Conservation (phyloP, 352 stramenopile species). For the Globisporangium emineosum region DNA sequence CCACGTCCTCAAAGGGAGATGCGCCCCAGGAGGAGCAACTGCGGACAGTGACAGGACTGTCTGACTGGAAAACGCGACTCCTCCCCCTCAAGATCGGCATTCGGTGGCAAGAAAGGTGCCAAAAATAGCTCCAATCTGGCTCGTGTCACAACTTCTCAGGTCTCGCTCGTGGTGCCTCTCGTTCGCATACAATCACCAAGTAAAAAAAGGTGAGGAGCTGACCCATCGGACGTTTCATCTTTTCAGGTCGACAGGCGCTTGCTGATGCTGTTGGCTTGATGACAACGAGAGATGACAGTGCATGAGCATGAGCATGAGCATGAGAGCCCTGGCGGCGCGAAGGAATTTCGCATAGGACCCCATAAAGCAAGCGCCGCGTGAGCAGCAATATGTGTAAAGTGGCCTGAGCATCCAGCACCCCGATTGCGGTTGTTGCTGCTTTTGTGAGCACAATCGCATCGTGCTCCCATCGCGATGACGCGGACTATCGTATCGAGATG, state of each 20-base stretch:
- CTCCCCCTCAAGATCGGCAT: neutral
- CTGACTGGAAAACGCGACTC: neutral
- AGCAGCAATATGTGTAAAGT: neutral
- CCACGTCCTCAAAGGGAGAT: slow-evolving; percentile 9
- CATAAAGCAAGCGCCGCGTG: too few species aligned
- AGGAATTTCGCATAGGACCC: neutral
- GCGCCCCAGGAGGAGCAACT: neutral
- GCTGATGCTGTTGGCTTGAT: neutral
- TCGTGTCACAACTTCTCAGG: slow-evolving; percentile 5
- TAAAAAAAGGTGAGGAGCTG: slow-evolving; percentile 2
- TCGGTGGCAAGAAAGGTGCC: slow-evolving; percentile 4
- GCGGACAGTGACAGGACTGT: neutral
- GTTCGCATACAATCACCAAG: slow-evolving; percentile 8
- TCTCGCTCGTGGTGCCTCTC: slow-evolving; percentile 6
- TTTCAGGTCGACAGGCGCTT: slow-evolving; percentile 1
- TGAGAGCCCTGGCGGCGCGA: neutral
- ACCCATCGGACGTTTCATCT: neutral
- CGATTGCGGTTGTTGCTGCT: neutral
- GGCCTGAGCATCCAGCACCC: too few species aligned
- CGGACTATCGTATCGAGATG: too few species aligned
- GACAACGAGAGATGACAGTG: neutral
- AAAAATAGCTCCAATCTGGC: neutral
- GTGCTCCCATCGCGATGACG: neutral
- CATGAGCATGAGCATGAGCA: neutral
- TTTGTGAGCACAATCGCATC: neutral